These are phyloP conservation scores for Hypomyces rosellus DNA, from an alignment of 2,329 filamentous ascomycete genomes.

Conservation along the genomic window DNA sequence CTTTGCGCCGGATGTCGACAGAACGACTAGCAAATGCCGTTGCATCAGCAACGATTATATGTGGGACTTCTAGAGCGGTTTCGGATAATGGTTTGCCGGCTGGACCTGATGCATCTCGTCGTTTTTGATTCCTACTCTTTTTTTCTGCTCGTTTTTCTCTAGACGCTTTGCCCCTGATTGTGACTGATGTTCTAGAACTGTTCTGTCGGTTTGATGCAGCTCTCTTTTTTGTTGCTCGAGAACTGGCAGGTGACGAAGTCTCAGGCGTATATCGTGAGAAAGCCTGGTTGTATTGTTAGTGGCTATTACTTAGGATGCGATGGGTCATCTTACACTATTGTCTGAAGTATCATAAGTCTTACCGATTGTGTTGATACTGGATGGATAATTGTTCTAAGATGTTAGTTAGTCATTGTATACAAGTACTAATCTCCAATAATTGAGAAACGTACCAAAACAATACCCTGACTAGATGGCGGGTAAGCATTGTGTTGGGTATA, in stretches of 20 bases:
- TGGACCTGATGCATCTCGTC: conserved; percentile 17
- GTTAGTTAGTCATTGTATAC: background rate
- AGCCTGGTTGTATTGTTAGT: background rate
- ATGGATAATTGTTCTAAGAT: background rate
- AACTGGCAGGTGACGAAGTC: background rate
- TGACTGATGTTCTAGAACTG: background rate
- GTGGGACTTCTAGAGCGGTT: conserved; percentile 55
- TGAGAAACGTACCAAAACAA: background rate
- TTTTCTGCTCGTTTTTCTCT: conserved; percentile 18
- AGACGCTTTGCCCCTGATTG: background rate
- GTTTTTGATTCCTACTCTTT: conserved; percentile 25
- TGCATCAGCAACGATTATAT: conserved; percentile 69
- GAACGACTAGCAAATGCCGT: conserved; percentile 70
- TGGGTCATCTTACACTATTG: background rate
- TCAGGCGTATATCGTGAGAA: background rate
- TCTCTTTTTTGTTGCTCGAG: background rate
- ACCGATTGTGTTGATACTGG: background rate
- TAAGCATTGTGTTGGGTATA: background rate
- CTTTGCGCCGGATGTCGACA: conserved; percentile 56
- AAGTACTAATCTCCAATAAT: no score
- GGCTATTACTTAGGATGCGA: background rate
- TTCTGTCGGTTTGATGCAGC: background rate
- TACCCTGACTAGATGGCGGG: background rate
- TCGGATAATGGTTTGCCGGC: conserved; percentile 57
- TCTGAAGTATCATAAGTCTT: background rate